Evolutionary conservation across 192 early-diverging fungal species (phyloP).

Genomic region (Irineochytrium annulatum): DNA sequence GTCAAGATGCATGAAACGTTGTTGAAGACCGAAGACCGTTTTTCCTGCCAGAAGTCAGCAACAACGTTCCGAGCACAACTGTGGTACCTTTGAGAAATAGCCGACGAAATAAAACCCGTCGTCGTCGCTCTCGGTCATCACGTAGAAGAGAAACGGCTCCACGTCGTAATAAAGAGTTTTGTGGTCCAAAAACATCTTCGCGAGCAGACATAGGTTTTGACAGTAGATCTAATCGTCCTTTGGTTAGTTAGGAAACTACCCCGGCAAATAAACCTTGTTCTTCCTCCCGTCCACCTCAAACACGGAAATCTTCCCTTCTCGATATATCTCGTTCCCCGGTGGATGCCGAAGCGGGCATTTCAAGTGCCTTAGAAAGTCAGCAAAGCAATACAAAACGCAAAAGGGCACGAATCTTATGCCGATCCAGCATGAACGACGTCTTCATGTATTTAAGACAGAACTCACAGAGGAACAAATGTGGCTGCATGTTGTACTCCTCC

Average conservation of each 20-base stretch:
- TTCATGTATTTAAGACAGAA: constrained; percentile 94
- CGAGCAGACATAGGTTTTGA: constrained; percentile 89
- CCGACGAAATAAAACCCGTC: constrained; percentile 67
- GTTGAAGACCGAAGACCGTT: constrained; percentile 77
- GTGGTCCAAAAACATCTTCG: constrained; percentile 94
- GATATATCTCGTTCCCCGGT: constrained; percentile 80
- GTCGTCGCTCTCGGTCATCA: constrained; percentile 62
- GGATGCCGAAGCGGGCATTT: constrained; percentile 76
- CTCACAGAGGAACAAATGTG: constrained; percentile 82
- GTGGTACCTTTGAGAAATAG: constrained; percentile 88
- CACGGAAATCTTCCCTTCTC: constrained; percentile 53
- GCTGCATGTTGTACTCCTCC: constrained; percentile 70
- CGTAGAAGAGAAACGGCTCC: constrained; percentile 90
- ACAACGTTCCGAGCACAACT: neutral
- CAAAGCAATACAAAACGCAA: neutral
- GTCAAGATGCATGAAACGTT: constrained; percentile 95
- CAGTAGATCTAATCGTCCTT: constrained; percentile 86
- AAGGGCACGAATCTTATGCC: constrained; percentile 61
- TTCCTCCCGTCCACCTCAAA: constrained; percentile 87
- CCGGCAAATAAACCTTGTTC: constrained; percentile 69
- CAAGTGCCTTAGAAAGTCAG: constrained; percentile 31
- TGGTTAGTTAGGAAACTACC: no score
- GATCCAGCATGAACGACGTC: constrained; percentile 55
- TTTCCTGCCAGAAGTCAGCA: constrained; percentile 61
- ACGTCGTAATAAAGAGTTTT: constrained; percentile 97